Base-by-base conservation (phyloP, 2,329 filamentous ascomycete species). In the Fusarium burgessii region DNA sequence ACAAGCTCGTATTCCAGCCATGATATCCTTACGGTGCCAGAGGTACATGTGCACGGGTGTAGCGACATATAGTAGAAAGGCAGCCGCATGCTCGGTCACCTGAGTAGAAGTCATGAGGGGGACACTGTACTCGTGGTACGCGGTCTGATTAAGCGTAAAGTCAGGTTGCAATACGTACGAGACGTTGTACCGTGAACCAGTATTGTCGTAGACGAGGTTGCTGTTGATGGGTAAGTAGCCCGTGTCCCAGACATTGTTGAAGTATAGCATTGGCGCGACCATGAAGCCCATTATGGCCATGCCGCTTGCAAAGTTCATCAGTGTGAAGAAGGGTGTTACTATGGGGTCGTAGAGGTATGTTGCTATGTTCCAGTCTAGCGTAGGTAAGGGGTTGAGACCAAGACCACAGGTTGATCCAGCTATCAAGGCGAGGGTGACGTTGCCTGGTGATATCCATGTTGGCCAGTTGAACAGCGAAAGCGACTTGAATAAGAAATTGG, bases 181-280 rank as follows among this genome's bases (percentile, higher is more conserved):
- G 17, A 88, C 84, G 25, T 88, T 83, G 73, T 90, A 90, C 1
- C 77, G 50, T 2, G 74, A 73, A 14, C 85, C 87, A 1, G 84
- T 87, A 62, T 90, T 90, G 77, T 90, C 88, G 64, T 86, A 90
- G 1, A 84, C 84, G 47, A 84, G 81, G 25, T 86, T 85, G 14
- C 84, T 84, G 35, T 87, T 84, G 59, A 90, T 82, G 1, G 88
- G 88, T 18, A 90, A 76, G 62, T 88, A 89, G 5, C 86, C 84
- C 0, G 85, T 82, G 68, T 85, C 82, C 77, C 83, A 80, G 1
- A 82, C 80, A 25, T 85, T 85, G 2, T 79, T 80, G 65, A 86
- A 87, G 47, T 84, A 83, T 32, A 87, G 46, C 10, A 77, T 43
- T n/a, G 89, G 81, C 69, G 84, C 85, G 15, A 86, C 59, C 5